Percentiles rank a stretch among this genome's conserved stretches.
These are phyloP conservation scores for Trypanosoma melophagium DNA, from an alignment of 208 protist species.

Conservation along the genomic window DNA sequence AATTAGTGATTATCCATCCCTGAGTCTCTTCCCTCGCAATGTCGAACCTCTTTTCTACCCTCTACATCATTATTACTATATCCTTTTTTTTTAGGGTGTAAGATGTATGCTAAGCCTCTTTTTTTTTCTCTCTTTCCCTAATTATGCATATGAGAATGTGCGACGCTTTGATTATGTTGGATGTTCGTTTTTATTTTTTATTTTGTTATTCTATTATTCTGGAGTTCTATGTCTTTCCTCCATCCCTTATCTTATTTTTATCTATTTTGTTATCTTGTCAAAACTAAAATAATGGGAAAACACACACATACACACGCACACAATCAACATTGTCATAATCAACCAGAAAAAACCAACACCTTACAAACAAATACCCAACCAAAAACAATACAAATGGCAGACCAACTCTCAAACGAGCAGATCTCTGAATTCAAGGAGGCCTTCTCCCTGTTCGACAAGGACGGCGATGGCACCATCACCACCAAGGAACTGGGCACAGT, in stretches of 20 bases:
- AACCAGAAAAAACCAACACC: neutral
- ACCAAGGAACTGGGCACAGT: constrained; percentile 99
- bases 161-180: neutral
- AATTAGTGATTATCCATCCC: too few relatives aligned
- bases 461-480: constrained; percentile 95
- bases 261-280: neutral
- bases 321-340: neutral
- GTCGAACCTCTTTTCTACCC: too few relatives aligned
- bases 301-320: neutral
- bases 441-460: constrained; percentile 98
- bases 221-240: constrained; percentile 1
- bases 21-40: too few relatives aligned
- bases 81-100: too few relatives aligned
- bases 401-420: constrained; percentile 97
- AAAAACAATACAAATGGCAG: constrained; percentile 39
- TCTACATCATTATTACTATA: too few relatives aligned
- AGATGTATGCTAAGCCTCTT: too few relatives aligned
- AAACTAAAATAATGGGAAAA: constrained; percentile 7
- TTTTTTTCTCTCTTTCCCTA: neutral
- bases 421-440: constrained; percentile 99
- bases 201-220: neutral
- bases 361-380: neutral
- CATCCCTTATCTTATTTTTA: constrained; percentile 9
- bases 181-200: constrained; percentile 10
- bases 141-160: neutral